Evolutionary conservation across 805 yeast genomes (phyloP).

Genomic region (Candida sonorensis): DNA sequence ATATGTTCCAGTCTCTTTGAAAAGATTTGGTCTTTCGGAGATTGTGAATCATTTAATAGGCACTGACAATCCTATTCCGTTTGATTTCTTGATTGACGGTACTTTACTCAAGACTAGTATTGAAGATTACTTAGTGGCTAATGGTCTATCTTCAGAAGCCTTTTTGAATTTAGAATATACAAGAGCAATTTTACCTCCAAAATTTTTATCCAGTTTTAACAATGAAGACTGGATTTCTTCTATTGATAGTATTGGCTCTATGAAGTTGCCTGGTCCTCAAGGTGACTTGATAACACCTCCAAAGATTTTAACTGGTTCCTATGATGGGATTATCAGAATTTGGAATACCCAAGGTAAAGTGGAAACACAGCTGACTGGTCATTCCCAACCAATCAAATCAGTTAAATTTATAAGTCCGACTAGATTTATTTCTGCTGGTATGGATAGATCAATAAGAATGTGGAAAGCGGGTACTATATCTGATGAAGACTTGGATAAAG

Average conservation of each 20-base stretch:
- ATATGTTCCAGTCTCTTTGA: slow-evolving; percentile 78
- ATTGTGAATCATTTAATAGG: slow-evolving; percentile 84
- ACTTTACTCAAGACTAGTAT: slow-evolving; percentile 70
- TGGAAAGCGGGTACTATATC: slow-evolving; percentile 62
- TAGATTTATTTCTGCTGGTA: slow-evolving; percentile 77
- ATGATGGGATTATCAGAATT: slow-evolving; percentile 90
- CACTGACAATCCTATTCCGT: slow-evolving; percentile 66
- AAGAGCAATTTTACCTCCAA: slow-evolving; percentile 90
- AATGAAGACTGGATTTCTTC: slow-evolving; percentile 96
- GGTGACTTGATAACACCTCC: slow-evolving; percentile 33
- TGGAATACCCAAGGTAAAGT: slow-evolving; percentile 80
- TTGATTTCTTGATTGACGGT: slow-evolving; percentile 88
- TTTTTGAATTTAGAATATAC: slow-evolving; percentile 81
- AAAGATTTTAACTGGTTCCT: slow-evolving; percentile 78
- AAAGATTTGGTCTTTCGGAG: slow-evolving; percentile 89
- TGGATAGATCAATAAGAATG: slow-evolving; percentile 80
- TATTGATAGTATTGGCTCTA: slow-evolving; percentile 39
- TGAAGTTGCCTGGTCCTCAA: slow-evolving; percentile 21
- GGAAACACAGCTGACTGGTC: slow-evolving; percentile 78
- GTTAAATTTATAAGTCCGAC: slow-evolving; percentile 75
- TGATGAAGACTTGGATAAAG: slow-evolving; percentile 40
- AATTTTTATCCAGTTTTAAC: slow-evolving; percentile 76
- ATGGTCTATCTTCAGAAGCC: slow-evolving; percentile 80
- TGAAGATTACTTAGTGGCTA: slow-evolving; percentile 66
- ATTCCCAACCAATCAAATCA: slow-evolving; percentile 77